phyloP scores from a whole-genome alignment of 305 asterid species.

The Rubia balearica region DNA sequence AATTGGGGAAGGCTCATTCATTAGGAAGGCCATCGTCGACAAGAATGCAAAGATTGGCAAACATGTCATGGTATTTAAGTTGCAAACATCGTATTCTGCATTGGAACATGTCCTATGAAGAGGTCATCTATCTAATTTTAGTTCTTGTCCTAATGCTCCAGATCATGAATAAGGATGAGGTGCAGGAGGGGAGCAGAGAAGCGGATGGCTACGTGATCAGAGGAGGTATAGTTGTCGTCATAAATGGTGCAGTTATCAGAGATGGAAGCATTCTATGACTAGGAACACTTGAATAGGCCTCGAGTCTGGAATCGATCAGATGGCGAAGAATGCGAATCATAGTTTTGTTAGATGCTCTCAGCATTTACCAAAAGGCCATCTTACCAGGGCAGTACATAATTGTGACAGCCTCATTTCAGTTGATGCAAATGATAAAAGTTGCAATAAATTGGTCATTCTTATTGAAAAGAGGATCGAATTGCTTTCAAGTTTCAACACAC shows the following conservation, averaged over 20 bases:
- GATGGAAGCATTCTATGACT: slow-evolving; percentile 53
- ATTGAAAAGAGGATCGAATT: not conserved
- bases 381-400: not conserved
- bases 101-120: not conserved
- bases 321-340: not conserved
- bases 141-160: slow-evolving; percentile 27
- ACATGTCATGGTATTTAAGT: slow-evolving; percentile 49
- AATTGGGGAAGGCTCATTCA: slow-evolving; percentile 60
- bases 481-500: not conserved
- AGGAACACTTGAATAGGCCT: not conserved
- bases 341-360: not conserved
- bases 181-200: slow-evolving; percentile 58
- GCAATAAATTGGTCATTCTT: not conserved
- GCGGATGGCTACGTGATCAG: slow-evolving; percentile 53
- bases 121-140: not conserved
- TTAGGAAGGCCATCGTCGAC: slow-evolving; percentile 62
- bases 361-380: not conserved
- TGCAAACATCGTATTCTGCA: not conserved
- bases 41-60: slow-evolving; percentile 76
- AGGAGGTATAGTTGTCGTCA: slow-evolving; percentile 49
- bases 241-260: slow-evolving; percentile 56
- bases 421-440: not conserved
- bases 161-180: slow-evolving; percentile 66
- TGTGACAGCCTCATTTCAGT: not conserved
- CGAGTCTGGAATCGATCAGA: not conserved